phyloP scores from a whole-genome alignment of 495 filamentous ascomycete genomes.

The Trichocladium antarcticum region DNA sequence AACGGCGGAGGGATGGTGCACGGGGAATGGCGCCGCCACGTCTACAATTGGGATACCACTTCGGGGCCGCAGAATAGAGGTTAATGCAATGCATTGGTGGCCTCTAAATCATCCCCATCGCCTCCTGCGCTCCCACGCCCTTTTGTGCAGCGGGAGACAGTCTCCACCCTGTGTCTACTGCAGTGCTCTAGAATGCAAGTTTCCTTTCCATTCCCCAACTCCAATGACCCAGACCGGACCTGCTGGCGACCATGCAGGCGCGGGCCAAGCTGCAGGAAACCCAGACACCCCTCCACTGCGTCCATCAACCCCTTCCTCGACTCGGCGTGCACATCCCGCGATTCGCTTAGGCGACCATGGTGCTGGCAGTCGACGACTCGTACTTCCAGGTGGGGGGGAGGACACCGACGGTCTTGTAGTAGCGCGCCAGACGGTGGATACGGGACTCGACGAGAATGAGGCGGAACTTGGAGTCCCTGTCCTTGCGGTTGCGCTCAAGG shows the following conservation, averaged over 20 bases:
- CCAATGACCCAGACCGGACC: slow-evolving; percentile 14
- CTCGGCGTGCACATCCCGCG: not conserved
- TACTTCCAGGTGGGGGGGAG: slow-evolving; percentile 98
- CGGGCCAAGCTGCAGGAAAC: slow-evolving; percentile 17
- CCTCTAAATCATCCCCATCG: not conserved
- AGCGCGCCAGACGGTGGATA: slow-evolving; percentile 91
- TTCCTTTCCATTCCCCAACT: slow-evolving; percentile 30
- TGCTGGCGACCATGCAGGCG: slow-evolving; percentile 5
- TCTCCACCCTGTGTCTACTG: slow-evolving; percentile 5
- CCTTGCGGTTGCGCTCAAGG: slow-evolving; percentile 99
- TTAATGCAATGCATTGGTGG: slow-evolving; percentile 6
- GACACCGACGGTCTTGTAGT: slow-evolving; percentile 98
- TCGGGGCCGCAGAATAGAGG: not conserved
- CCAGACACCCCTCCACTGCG: not conserved
- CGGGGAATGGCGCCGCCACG: too few relatives aligned
- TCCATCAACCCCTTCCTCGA: slow-evolving; percentile 10
- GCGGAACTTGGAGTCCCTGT: slow-evolving; percentile 99
- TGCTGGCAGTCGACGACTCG: slow-evolving; percentile 58
- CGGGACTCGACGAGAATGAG: slow-evolving; percentile 98
- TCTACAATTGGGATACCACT: not conserved
- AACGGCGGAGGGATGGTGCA: too few relatives aligned
- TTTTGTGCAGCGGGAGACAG: slow-evolving; percentile 3
- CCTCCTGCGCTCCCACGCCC: slow-evolving; percentile 5
- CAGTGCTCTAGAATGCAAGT: slow-evolving; percentile 23
- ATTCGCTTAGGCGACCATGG: slow-evolving; percentile 49